Evolutionary conservation across 2,329 filamentous ascomycete genomes (phyloP), one percentile per base, ranked within the genome.

Genomic region (Penicillium palitans): DNA sequence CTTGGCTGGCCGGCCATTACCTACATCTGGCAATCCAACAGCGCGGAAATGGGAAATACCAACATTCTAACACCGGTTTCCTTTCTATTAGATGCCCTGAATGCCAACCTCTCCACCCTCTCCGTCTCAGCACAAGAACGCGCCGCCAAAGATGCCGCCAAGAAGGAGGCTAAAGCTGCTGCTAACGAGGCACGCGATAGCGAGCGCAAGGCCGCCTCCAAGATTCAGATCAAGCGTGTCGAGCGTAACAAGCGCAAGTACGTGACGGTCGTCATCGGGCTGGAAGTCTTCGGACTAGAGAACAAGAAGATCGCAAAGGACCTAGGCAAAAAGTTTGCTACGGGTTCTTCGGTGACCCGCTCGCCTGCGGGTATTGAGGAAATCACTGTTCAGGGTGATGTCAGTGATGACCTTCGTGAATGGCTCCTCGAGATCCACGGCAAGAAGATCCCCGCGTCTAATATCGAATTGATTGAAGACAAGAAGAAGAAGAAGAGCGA

Each of bases 221-320:
- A 92, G 71, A 81, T 99, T 54, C 87, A 86, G 57, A 96, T 99
- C 79, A 97, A 97, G 84, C 90, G 95, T 27, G 95, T 99, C 68
- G 95, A 98, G 82, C 87, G 95, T 63, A 98, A 96, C 79, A 99
- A 99, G 84, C 87, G 95, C 72, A 99, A 99, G 80, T 96, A 88
- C 74, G 93, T 99, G 55, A 99, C 95, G 0, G 89, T 93, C 17
- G 87, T 99, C n/a, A 86, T 86, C 7, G 95, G 95, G 0, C 82
- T 99, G 21, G 95, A 99, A 75, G 87, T 89, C 0, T 96, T 97
- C 71, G 91, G 91, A 0, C 77, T 98, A 42, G 93, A 98, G 57
- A 83, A 97, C 70, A 99, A 99, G 78, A 98, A 97, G 80, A 83
- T 96, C 8, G 88, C 93, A 58, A 98, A 98, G 81, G 95, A 98